These are phyloP conservation scores for Mycena latifolia DNA, from an alignment of 768 basidiomycete genomes.

Conservation along the genomic window DNA sequence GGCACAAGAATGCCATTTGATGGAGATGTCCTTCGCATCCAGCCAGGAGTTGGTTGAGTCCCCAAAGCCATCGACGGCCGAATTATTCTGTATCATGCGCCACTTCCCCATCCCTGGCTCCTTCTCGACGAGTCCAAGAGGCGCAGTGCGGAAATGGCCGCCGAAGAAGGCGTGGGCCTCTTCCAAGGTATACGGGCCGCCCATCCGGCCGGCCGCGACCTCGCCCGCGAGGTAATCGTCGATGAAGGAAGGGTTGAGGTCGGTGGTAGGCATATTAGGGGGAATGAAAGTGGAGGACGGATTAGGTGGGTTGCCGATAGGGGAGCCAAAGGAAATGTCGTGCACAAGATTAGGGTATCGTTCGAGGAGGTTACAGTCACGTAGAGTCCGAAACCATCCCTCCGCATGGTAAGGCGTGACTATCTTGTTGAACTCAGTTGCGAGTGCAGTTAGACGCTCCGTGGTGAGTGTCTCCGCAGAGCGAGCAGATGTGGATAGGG, in stretches of 20 bases:
- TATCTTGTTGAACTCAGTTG: constrained; percentile 12
- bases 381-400: constrained; percentile 18
- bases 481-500: not conserved
- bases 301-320: constrained; percentile 22
- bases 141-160: not conserved
- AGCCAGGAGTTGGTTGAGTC: constrained; percentile 28
- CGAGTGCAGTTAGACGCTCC: constrained; percentile 17
- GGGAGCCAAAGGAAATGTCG: constrained; percentile 25
- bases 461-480: not conserved
- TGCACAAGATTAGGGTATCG: constrained; percentile 23
- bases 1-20: constrained; percentile 14
- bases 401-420: constrained; percentile 27
- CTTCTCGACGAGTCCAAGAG: constrained; percentile 24
- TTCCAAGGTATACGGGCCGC: no score
- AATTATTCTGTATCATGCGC: constrained; percentile 26
- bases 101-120: constrained; percentile 17
- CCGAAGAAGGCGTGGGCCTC: no score
- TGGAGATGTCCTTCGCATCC: constrained; percentile 15
- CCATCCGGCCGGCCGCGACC: no score
- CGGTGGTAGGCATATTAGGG: constrained; percentile 20
- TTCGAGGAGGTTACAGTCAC: constrained; percentile 21
- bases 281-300: constrained; percentile 26
- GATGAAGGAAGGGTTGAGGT: no score
- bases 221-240: no score
- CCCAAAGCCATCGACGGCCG: constrained; percentile 1